phyloP scores from a whole-genome alignment of 352 stramenopile genomes.

The Phytophthora chlamydospora region DNA sequence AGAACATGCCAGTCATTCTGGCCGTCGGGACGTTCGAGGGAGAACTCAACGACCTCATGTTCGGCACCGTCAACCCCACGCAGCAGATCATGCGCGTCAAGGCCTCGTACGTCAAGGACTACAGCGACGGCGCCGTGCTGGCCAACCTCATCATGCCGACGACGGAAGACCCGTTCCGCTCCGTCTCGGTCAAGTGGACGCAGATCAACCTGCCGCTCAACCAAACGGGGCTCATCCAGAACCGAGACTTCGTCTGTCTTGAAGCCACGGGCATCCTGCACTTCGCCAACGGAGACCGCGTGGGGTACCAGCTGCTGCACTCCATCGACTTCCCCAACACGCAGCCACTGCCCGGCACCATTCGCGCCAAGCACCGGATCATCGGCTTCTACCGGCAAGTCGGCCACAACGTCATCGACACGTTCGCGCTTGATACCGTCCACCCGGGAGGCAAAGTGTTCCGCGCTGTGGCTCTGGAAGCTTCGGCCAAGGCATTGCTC shows the following conservation, averaged over 20 bases:
- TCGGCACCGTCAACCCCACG: slow-evolving; percentile 48
- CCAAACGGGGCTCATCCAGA: slow-evolving; percentile 46
- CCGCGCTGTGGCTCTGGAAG: slow-evolving; percentile 28
- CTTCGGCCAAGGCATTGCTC: slow-evolving; percentile 32
- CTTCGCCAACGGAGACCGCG: slow-evolving; percentile 45
- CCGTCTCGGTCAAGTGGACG: slow-evolving; percentile 54
- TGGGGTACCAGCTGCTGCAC: slow-evolving; percentile 66
- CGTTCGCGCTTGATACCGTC: slow-evolving; percentile 36
- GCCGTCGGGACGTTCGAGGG: slow-evolving; percentile 50
- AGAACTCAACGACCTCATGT: slow-evolving; percentile 67
- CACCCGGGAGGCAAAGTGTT: slow-evolving; percentile 35
- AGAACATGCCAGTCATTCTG: slow-evolving; percentile 47
- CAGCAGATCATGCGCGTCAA: slow-evolving; percentile 57
- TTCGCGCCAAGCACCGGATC: neutral
- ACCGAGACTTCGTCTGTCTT: slow-evolving; percentile 61
- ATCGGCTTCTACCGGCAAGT: neutral
- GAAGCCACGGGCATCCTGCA: slow-evolving; percentile 52
- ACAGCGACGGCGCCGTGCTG: slow-evolving; percentile 50
- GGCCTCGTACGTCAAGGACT: slow-evolving; percentile 50
- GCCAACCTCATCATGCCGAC: slow-evolving; percentile 42
- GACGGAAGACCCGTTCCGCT: slow-evolving; percentile 41
- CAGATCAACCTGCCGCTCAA: slow-evolving; percentile 41
- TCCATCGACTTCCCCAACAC: slow-evolving; percentile 48
- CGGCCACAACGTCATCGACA: slow-evolving; percentile 43
- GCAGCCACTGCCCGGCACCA: slow-evolving; percentile 1